Base-by-base conservation (phyloP, 2,329 filamentous ascomycete genomes). In the Verticillium nubilum region DNA sequence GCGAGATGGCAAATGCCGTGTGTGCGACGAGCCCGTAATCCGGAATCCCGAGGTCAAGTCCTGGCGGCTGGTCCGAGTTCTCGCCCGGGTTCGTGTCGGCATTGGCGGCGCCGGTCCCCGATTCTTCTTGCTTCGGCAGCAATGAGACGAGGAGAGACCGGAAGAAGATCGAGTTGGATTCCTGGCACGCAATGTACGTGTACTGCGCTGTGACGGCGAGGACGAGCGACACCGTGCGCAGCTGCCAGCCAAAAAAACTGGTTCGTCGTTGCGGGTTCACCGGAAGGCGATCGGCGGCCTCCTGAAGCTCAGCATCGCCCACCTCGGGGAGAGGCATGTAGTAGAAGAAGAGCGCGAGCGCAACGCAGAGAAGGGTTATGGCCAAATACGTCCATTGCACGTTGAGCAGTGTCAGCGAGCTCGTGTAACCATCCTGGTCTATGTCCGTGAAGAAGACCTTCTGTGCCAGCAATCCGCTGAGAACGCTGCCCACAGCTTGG, bases 301-400 rank as follows among this genome's bases (percentile, higher is more conserved):
- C 69, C 61, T 82, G 79, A 37, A 86, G 76, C 62, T 86, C 83
- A 19, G 73, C 71, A 62, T 86, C 84, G 35, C 76, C 79, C 9
- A 86, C 80, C 64, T 87, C 86, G 0, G 86, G 85, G 2, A 88
- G 74, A 0, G 86, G 86, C 78, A 87, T 85, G 66, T 88, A 89
- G 68, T 84, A 88, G 69, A 89, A 87, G 68, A 88, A 84, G 3
- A 88, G 75, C 0, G 86, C 89, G 2, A 96, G 79, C 3, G 84
- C 77, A 57, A 88, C 89, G 60, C 89, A 90, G 59, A 92, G 87
- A 26, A 89, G 78, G 0, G 90, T 91, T 62, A 94, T 88, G 59
- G 87, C 88, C n/a, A 95, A 81, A 66, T 95, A 95, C 0, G 90
- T 90, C 88, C 89, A 96, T 72, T 95, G 91, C 1, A 94, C 89